Evolutionary conservation across 2,329 filamentous ascomycete genomes (phyloP).

Genomic region (Fusarium sp.): DNA sequence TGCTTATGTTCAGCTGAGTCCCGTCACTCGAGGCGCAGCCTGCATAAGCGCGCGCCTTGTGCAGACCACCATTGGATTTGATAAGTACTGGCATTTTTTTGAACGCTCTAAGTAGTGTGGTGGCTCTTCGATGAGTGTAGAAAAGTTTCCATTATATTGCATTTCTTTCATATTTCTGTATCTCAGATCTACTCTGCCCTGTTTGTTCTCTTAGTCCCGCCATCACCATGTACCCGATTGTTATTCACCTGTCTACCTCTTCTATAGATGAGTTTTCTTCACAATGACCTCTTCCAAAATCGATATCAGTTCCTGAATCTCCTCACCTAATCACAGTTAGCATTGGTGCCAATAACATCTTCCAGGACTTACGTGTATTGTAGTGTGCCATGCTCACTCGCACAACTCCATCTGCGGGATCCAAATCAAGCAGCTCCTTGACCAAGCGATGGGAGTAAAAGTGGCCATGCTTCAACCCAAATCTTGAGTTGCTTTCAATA

Average conservation of each 20-base stretch:
- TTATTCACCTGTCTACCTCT: too few relatives aligned
- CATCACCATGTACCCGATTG: background rate
- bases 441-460: constrained; percentile 76
- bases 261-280: background rate
- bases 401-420: constrained; percentile 69
- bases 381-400: constrained; percentile 80
- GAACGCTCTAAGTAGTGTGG: background rate
- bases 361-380: constrained; percentile 68
- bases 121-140: background rate
- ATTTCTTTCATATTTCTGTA: fast-evolving
- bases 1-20: background rate
- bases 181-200: fast-evolving
- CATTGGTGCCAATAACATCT: background rate
- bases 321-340: background rate
- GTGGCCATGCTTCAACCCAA: constrained; percentile 73
- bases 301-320: constrained; percentile 11
- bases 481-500: constrained; percentile 68
- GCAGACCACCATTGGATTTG: background rate
- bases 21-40: background rate
- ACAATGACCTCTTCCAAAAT: constrained; percentile 1
- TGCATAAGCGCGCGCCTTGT: background rate
- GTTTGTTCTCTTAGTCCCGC: background rate
- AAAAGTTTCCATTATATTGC: background rate
- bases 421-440: constrained; percentile 68
- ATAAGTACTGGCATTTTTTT: background rate